These are phyloP conservation scores for Serendipita sp. DNA, from an alignment of 768 basidiomycete species.

Conservation along the genomic window DNA sequence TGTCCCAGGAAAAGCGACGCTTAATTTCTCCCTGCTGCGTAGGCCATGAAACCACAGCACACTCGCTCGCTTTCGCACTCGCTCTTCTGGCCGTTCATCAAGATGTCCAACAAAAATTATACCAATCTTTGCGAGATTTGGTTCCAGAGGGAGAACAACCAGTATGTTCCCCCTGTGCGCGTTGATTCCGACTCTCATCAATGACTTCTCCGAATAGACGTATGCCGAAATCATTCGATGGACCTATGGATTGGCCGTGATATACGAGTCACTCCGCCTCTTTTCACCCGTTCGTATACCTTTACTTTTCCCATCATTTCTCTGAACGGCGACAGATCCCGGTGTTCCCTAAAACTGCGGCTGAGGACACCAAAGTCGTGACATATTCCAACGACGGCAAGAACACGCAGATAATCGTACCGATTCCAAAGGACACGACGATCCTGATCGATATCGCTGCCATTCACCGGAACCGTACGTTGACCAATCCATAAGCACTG, in stretches of 20 bases:
- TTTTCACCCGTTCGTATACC: neutral
- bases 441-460: conserved; percentile 2
- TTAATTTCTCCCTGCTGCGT: neutral
- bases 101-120: conserved; percentile 14
- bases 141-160: neutral
- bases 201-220: neutral
- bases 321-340: neutral
- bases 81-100: conserved; percentile 17
- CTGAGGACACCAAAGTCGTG: neutral
- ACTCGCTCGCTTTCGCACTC: conserved; percentile 15
- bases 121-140: neutral
- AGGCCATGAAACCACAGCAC: conserved; percentile 16
- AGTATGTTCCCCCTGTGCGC: neutral
- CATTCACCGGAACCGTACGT: conserved; percentile 9
- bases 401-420: neutral
- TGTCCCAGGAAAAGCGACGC: neutral
- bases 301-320: neutral
- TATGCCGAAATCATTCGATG: neutral
- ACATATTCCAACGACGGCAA: neutral
- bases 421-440: conserved; percentile 6
- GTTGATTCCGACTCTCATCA: neutral
- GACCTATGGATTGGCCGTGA: neutral
- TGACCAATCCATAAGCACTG: neutral
- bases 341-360: neutral
- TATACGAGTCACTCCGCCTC: neutral